Percentiles rank a stretch among this genome's conserved stretches.
Evolutionary conservation across 1,139 yeast genomes (phyloP).

Genomic region (Hemisphaericaspora subhashii): DNA sequence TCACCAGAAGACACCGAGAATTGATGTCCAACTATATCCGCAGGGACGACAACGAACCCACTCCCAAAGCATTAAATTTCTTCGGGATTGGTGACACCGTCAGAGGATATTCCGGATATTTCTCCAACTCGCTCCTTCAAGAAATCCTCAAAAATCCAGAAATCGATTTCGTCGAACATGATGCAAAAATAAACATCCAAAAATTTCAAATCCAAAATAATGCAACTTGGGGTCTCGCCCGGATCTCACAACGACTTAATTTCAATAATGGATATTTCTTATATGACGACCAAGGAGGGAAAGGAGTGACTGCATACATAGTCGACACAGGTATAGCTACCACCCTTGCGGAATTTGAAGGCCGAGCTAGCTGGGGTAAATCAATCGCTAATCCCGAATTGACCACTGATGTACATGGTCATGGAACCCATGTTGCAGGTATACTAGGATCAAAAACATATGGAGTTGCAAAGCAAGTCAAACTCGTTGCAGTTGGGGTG

Average conservation of each 20-base stretch:
- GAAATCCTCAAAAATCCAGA: constrained; percentile 27
- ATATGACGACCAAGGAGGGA: constrained; percentile 81
- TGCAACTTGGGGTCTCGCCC: constrained; percentile 45
- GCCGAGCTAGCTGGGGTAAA: constrained; percentile 93
- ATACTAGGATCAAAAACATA: constrained; percentile 72
- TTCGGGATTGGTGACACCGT: constrained; percentile 27
- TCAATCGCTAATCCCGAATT: constrained; percentile 83
- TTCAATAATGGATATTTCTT: constrained; percentile 58
- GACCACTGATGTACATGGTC: constrained; percentile 91
- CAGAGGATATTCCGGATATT: constrained; percentile 36
- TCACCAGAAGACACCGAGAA: constrained; percentile 25
- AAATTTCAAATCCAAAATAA: constrained; percentile 39
- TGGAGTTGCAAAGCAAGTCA: constrained; percentile 79
- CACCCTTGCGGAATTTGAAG: constrained; percentile 79
- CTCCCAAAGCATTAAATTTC: constrained; percentile 38
- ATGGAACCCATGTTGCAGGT: constrained; percentile 91
- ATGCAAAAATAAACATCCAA: constrained; percentile 29
- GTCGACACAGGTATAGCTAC: constrained; percentile 91
- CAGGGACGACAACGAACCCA: constrained; percentile 14
- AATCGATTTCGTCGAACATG: constrained; percentile 40
- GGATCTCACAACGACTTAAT: constrained; percentile 31
- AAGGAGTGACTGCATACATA: constrained; percentile 89
- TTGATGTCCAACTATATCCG: constrained; percentile 12
- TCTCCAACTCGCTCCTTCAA: constrained; percentile 28
- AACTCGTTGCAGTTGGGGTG: constrained; percentile 76